Evolutionary conservation across 352 stramenopile species (phyloP).

Genomic region (Globisporangium rhizosaccharum): DNA sequence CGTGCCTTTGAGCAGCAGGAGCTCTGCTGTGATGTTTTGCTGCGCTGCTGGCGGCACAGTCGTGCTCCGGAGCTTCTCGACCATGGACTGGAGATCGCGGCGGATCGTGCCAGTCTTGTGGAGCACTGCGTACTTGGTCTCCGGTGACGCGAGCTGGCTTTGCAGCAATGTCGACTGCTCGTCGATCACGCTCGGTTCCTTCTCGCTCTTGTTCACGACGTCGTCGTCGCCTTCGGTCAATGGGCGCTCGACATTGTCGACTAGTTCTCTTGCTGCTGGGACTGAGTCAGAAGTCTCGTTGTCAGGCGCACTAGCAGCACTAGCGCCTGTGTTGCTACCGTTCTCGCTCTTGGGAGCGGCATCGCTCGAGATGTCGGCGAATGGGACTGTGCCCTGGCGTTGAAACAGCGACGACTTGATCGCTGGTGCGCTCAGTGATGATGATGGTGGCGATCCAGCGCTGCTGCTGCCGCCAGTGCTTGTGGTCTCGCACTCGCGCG

Average conservation of each 20-base stretch:
- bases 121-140: background rate
- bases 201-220: background rate
- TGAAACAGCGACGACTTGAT: background rate
- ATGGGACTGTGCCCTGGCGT: constrained; percentile 1
- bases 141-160: background rate
- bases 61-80: constrained; percentile 48
- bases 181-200: background rate
- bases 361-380: constrained; percentile 3
- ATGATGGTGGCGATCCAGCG: background rate
- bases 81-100: constrained; percentile 23
- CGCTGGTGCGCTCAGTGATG: background rate
- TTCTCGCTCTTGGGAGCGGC: background rate
- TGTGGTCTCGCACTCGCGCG: background rate
- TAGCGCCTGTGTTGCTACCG: background rate
- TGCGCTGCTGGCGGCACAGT: constrained; percentile 31
- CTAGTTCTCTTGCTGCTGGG: background rate
- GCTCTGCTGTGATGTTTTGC: constrained; percentile 45
- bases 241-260: background rate
- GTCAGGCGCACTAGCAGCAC: too few species aligned
- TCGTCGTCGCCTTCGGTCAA: background rate
- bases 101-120: background rate
- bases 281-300: too few species aligned
- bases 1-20: constrained; percentile 55
- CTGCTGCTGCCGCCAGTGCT: background rate
- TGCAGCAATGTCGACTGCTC: background rate